These are phyloP conservation scores for Sphaerulina vaccinii DNA, from an alignment of 2,329 filamentous ascomycete genomes.

Conservation along the genomic window DNA sequence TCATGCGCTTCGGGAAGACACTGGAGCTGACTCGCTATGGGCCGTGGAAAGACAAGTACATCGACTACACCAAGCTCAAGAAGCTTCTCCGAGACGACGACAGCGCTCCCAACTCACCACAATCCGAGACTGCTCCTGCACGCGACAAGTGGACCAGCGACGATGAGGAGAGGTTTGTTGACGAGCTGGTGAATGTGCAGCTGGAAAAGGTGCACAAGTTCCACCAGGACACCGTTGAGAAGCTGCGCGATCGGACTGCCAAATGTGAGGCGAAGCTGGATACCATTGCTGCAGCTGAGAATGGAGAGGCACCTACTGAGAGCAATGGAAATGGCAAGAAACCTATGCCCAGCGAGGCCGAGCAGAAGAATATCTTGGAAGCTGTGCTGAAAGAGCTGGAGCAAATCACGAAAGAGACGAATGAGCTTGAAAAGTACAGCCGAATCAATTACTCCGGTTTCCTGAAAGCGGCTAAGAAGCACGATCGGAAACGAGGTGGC, in stretches of 20 bases:
- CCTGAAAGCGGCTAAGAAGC: constrained; percentile 98
- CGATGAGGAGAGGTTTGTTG: constrained; percentile 89
- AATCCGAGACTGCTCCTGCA: constrained; percentile 53
- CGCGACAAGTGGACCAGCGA: constrained; percentile 79
- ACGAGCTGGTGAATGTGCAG: constrained; percentile 91
- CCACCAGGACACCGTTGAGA: constrained; percentile 76
- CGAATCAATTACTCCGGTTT: constrained; percentile 97
- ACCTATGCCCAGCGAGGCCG: constrained; percentile 41
- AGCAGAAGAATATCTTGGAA: constrained; percentile 57
- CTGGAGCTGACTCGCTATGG: constrained; percentile 75
- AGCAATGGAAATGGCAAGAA: constrained; percentile 29
- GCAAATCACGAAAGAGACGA: constrained; percentile 82
- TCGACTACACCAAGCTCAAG: constrained; percentile 95
- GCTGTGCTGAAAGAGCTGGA: constrained; percentile 80
- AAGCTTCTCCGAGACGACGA: constrained; percentile 72
- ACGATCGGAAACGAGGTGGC: constrained; percentile 86
- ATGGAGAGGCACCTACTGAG: constrained; percentile 36
- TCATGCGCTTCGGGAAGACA: constrained; percentile 91
- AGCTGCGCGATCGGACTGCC: constrained; percentile 77
- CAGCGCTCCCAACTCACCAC: constrained; percentile 46
- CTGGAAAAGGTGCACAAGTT: constrained; percentile 92
- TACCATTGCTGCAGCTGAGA: constrained; percentile 46
- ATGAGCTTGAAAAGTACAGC: constrained; percentile 91
- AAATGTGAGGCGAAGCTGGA: constrained; percentile 66
- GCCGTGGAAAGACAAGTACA: constrained; percentile 91